Percentiles rank a stretch among this genome's conserved stretches.
These are phyloP conservation scores for Penstemon eatonii DNA, from an alignment of 257 asterid species.

Conservation along the genomic window DNA sequence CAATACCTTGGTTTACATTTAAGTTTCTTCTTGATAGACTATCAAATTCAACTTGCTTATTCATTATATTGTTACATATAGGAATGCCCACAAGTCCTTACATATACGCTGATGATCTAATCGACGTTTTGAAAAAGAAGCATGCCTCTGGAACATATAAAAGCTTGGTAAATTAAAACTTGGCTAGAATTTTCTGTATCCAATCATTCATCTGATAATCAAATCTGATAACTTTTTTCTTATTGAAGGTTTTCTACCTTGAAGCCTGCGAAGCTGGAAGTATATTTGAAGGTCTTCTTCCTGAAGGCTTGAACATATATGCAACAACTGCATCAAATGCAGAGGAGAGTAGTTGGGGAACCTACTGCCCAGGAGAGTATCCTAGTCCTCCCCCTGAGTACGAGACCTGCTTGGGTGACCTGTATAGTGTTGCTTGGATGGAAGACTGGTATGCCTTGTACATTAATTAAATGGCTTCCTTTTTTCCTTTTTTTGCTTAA, in stretches of 20 bases:
- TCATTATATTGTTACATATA: constrained; percentile 32
- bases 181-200: background rate
- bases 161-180: constrained; percentile 62
- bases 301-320: constrained; percentile 78
- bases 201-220: constrained; percentile 11
- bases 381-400: constrained; percentile 89
- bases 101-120: constrained; percentile 75
- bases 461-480: background rate
- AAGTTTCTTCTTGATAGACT: background rate
- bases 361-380: constrained; percentile 92
- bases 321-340: constrained; percentile 98
- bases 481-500: constrained; percentile 15
- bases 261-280: constrained; percentile 99
- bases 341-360: constrained; percentile 94
- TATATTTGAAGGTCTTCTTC: constrained; percentile 93
- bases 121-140: constrained; percentile 57
- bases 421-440: constrained; percentile 97
- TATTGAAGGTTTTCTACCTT: constrained; percentile 75
- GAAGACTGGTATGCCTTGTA: constrained; percentile 71
- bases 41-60: constrained; percentile 1
- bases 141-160: constrained; percentile 85
- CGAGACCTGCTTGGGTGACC: constrained; percentile 91
- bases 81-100: constrained; percentile 86
- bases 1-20: background rate
- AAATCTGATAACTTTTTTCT: constrained; percentile 14